Evolutionary conservation across 805 yeast species (phyloP), one percentile per base, ranked within the genome.

Genomic region (Lipomyces sp.): DNA sequence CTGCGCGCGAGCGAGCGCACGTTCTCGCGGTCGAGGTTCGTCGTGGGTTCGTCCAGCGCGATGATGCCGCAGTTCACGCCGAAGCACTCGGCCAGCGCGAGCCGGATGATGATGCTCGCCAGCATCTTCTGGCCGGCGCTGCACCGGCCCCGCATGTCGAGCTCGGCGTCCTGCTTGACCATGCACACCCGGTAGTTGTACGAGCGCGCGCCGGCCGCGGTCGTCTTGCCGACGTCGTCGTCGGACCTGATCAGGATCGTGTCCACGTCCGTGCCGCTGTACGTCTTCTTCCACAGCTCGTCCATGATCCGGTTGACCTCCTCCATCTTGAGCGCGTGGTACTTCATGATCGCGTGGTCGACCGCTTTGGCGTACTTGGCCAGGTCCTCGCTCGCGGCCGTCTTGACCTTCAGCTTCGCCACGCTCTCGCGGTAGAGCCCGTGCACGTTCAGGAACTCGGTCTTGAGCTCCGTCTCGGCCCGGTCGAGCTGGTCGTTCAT

Each of bases 121-220:
- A 93, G 69, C 3, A 93, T 97, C 63, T 89, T 87, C 68, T 93
- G 99, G 0, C 99, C 99, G 0, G 98, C 98, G 1, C 96, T 87
- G 66, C 99, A 93, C 51, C 98, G 72, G 0, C 98, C 99, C 55
- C 99, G 78, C 99, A 93, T 93, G 65, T 93, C 99, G 42, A 93
- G 71, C 66, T 93, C 98, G 1, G 83, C 85, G 52, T 86, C 91
- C 62, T 85, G 87, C 65, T 93, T 93, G 52, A 82, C 82, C 98
- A 93, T 93, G 21, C 90, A 95, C 18, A 93, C 61, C 4, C 61
- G 51, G 49, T 58, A 58, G 45, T 58, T 58, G 33, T 58, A 58
- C 19, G 60, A 51, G 32, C 58, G 10, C 70, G 74, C 51, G 2
- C 74, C 78, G 26, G 41, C 50, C 34, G 21, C 21, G 21, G 21